phyloP scores from a whole-genome alignment of 129 eudicot species.

The Heracleum sosnowskyi region DNA sequence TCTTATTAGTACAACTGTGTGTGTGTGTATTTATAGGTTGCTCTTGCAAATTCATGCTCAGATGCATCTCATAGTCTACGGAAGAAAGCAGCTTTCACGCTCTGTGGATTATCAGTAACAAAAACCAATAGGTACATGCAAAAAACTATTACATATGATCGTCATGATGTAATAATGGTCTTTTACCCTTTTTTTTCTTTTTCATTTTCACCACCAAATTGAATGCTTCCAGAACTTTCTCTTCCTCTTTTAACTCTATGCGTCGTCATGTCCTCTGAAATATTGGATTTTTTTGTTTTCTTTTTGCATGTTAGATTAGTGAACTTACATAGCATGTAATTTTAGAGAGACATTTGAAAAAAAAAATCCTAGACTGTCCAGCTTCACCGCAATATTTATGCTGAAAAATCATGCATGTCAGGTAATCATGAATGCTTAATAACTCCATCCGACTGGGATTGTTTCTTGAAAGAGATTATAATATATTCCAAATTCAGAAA shows the following conservation, averaged over 20 bases:
- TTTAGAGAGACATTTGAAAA: too few species aligned
- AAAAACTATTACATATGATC: neutral
- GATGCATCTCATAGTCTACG: neutral
- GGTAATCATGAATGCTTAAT: too few species aligned
- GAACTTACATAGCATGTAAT: neutral
- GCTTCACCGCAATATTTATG: too few species aligned
- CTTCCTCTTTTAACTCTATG: neutral
- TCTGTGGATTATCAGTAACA: neutral
- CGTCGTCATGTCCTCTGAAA: neutral
- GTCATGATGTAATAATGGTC: neutral
- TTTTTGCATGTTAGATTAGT: neutral
- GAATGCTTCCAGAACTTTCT: neutral
- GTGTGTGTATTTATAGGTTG: neutral
- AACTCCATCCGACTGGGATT: too few species aligned
- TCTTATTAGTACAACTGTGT: neutral
- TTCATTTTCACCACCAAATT: neutral
- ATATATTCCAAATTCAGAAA: too few species aligned
- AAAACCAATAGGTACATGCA: neutral
- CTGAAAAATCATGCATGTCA: too few species aligned
- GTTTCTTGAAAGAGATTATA: too few species aligned
- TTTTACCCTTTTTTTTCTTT: neutral
- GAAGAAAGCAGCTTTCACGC: neutral
- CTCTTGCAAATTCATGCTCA: neutral
- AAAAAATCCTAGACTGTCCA: too few species aligned
- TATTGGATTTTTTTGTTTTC: too few species aligned